A percentile compares a stretch with the other conserved stretches of the same genome.
These are phyloP conservation scores for Ustilago trichophora DNA, from an alignment of 1,284 basidiomycete species.

Conservation along the genomic window DNA sequence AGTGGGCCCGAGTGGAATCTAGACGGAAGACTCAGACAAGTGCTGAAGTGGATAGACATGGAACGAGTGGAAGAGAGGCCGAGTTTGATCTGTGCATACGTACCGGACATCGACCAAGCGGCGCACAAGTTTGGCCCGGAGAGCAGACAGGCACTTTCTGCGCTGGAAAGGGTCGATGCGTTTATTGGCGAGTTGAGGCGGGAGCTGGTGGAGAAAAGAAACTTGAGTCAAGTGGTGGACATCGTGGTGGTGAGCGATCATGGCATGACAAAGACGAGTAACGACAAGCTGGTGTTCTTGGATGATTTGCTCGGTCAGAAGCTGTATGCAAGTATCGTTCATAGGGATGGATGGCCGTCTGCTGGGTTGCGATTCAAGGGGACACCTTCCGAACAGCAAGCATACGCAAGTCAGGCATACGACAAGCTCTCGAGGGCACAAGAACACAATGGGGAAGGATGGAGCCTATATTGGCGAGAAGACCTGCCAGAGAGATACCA, in stretches of 20 bases:
- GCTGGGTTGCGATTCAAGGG: constrained; percentile 32
- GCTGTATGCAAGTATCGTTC: constrained; percentile 74
- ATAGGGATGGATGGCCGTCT: constrained; percentile 74
- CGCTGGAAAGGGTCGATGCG: constrained; percentile 76
- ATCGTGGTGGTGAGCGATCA: constrained; percentile 91
- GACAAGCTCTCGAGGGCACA: background rate
- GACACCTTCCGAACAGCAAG: background rate
- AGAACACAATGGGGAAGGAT: background rate
- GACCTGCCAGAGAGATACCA: constrained; percentile 23
- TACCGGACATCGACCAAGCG: constrained; percentile 70
- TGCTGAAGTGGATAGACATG: constrained; percentile 47
- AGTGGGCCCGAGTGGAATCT: constrained; percentile 45
- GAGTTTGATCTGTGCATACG: constrained; percentile 69
- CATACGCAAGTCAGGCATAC: background rate
- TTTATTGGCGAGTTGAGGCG: constrained; percentile 78
- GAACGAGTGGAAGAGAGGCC: constrained; percentile 24
- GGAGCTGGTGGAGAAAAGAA: constrained; percentile 73
- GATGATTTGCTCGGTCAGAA: constrained; percentile 81
- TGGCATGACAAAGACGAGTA: constrained; percentile 86
- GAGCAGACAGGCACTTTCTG: constrained; percentile 65
- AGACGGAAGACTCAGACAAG: constrained; percentile 5
- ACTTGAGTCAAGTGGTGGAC: constrained; percentile 83
- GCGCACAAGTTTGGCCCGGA: constrained; percentile 82
- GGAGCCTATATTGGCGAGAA: constrained; percentile 11
- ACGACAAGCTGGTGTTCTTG: constrained; percentile 79